phyloP scores from a whole-genome alignment of 2,329 filamentous ascomycete genomes.

The Tympanopsis confertula region DNA sequence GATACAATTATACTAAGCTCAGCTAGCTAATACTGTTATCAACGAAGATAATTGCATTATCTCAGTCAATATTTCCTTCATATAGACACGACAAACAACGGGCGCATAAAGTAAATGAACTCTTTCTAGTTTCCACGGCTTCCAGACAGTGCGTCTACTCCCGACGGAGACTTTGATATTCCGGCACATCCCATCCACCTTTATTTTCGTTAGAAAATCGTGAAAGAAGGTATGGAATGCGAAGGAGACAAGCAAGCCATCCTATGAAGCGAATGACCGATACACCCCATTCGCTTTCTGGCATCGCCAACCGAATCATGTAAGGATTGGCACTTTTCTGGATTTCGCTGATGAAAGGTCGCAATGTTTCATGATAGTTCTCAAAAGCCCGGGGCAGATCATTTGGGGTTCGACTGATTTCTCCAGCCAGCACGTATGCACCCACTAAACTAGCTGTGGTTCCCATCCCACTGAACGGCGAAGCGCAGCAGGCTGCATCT shows the following conservation, averaged over 20 bases:
- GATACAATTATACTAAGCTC: too few relatives aligned
- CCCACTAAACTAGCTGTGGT: conserved; percentile 21
- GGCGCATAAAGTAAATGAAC: too few relatives aligned
- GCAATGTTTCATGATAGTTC: conserved; percentile 2
- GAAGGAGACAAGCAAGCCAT: neutral
- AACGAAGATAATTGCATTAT: too few relatives aligned
- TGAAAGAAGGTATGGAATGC: neutral
- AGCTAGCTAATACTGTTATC: too few relatives aligned
- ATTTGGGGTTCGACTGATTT: conserved; percentile 5
- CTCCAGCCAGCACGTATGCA: conserved; percentile 23
- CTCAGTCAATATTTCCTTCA: too few relatives aligned
- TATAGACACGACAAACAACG: too few relatives aligned
- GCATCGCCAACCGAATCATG: neutral
- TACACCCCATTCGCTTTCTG: conserved; percentile 1
- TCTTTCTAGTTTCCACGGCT: too few relatives aligned
- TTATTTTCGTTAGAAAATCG: conserved; percentile 1
- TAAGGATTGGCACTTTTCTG: conserved; percentile 1
- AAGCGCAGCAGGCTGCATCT: conserved; percentile 16
- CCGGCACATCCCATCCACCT: conserved; percentile 2
- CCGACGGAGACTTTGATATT: conserved; percentile 1
- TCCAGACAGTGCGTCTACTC: too few relatives aligned
- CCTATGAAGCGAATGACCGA: neutral
- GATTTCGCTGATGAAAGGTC: conserved; percentile 3
- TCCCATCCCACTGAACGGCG: conserved; percentile 15
- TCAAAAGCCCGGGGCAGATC: conserved; percentile 1